phyloP scores from a whole-genome alignment of 1,284 basidiomycete species.

The Microbotryum silenes-acaulis region DNA sequence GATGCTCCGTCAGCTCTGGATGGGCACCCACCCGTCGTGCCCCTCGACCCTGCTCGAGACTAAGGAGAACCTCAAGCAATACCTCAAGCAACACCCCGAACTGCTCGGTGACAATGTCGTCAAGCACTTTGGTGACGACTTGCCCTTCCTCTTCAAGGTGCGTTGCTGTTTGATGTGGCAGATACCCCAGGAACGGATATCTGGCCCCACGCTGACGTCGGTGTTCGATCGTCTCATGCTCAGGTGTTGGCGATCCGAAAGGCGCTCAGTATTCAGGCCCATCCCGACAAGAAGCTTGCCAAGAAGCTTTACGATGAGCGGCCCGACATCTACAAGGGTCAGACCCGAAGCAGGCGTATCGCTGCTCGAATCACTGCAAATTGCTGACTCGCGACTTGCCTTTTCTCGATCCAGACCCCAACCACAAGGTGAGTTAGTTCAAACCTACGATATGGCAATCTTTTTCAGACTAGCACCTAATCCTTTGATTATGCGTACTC shows the following conservation, averaged over 20 bases:
- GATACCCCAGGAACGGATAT: neutral
- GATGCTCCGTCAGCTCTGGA: conserved; percentile 68
- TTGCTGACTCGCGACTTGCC: neutral
- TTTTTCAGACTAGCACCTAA: neutral
- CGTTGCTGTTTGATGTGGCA: neutral
- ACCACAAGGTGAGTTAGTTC: conserved; percentile 59
- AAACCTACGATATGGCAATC: neutral
- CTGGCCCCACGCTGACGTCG: conserved; percentile 16
- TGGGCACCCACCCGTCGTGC: conserved; percentile 90
- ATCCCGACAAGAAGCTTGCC: conserved; percentile 87
- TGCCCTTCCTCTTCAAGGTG: conserved; percentile 91
- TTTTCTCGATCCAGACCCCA: conserved; percentile 56
- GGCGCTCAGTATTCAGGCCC: conserved; percentile 92
- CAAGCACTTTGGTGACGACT: conserved; percentile 56
- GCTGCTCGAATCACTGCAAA: neutral
- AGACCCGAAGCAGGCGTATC: conserved; percentile 22
- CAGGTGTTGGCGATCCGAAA: conserved; percentile 72
- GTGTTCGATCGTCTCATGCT: conserved; percentile 30
- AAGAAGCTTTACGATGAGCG: conserved; percentile 63
- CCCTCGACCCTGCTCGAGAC: conserved; percentile 60
- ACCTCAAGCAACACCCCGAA: conserved; percentile 58
- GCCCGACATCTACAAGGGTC: conserved; percentile 85
- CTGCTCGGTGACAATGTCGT: conserved; percentile 58
- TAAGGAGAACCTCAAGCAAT: conserved; percentile 49
- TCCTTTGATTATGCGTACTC: neutral